Evolutionary conservation across 2,329 filamentous ascomycete genomes (phyloP), one percentile per base, ranked within the genome.

Genomic region (Onygenales sp.): DNA sequence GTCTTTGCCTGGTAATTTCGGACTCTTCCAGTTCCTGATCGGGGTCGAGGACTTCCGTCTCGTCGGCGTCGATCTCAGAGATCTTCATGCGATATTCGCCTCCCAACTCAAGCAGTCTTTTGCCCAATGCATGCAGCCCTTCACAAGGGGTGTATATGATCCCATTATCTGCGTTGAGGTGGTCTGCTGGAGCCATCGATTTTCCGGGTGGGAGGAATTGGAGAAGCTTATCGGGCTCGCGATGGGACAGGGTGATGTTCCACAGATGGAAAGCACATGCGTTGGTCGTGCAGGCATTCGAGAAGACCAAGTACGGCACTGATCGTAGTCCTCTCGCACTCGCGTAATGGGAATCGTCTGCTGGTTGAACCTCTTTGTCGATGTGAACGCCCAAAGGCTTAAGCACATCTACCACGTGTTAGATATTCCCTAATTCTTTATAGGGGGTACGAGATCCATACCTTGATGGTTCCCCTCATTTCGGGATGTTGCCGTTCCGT

Each of bases 291-390:
- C 49, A 56, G 7, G 61, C 56, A 27, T 64, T 56, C 2, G 62
- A 61, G 14, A 69, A 47, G 36, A 67, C 59, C 4, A 69, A 48
- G 49, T 64, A 67, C n/a, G 67, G 65, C n/a, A 69, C 59, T 2
- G 67, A 69, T 32, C 63, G 64, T 34, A 69, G 59, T 3, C 67
- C 67, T 10, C 67, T 59, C 13, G 65, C 66, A 46, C 65, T 66
- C 3, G 65, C 55, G 45, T 59, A 68, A n/a, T 53, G 56, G 2
- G 40, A 49, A 60, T 59, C 27, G 65, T 32, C 32, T 9, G n/a
- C 37, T 10, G 33, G n/a, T 13, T 37, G 13, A n/a, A 13, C 8
- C 6, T 33, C 32, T 11, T 47, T 11, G 8, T 37, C 14, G 32
- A 8, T n/a, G n/a, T 32, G 31, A 8, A n/a, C n/a, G 7, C 43